These are phyloP conservation scores for Penicillium silybi DNA, from an alignment of 495 filamentous ascomycete species.

Conservation along the genomic window DNA sequence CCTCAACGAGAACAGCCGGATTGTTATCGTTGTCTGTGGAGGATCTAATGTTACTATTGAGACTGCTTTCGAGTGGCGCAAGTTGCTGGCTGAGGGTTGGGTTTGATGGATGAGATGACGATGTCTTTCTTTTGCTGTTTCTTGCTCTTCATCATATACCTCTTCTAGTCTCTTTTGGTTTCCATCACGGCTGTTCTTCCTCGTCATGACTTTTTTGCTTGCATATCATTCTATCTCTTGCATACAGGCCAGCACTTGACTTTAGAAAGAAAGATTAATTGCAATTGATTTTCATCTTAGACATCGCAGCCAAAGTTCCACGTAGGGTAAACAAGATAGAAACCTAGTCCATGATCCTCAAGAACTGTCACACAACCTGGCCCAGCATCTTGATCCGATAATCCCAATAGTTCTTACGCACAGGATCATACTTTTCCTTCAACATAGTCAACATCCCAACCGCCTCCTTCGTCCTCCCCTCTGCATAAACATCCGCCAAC, in stretches of 20 bases:
- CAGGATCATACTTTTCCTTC: conserved; percentile 82
- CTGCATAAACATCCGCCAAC: conserved; percentile 74
- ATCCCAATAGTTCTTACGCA: conserved; percentile 89
- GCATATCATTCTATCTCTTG: neutral
- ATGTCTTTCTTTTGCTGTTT: neutral
- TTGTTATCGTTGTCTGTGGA: conserved; percentile 86
- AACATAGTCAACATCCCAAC: conserved; percentile 64
- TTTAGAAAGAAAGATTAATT: conserved; percentile 7
- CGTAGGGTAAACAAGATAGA: neutral
- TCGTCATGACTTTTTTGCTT: neutral
- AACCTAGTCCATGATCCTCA: neutral
- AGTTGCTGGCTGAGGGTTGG: conserved; percentile 43
- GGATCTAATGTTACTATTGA: conserved; percentile 71
- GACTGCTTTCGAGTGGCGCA: conserved; percentile 59
- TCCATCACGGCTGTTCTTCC: conserved; percentile 11
- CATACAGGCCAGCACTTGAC: conserved; percentile 7
- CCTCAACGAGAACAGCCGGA: conserved; percentile 55
- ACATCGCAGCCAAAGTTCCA: neutral
- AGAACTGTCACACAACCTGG: conserved; percentile 12
- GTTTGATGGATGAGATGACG: conserved; percentile 8
- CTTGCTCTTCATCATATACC: conserved; percentile 3
- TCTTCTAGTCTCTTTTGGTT: conserved; percentile 4
- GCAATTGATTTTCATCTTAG: neutral
- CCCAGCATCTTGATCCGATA: conserved; percentile 57
- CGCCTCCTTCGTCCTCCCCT: conserved; percentile 44